Percentiles rank a stretch among this genome's conserved stretches.
These are phyloP conservation scores for Talaromyces rugulosus DNA, from an alignment of 2,329 filamentous ascomycete genomes.

Conservation along the genomic window DNA sequence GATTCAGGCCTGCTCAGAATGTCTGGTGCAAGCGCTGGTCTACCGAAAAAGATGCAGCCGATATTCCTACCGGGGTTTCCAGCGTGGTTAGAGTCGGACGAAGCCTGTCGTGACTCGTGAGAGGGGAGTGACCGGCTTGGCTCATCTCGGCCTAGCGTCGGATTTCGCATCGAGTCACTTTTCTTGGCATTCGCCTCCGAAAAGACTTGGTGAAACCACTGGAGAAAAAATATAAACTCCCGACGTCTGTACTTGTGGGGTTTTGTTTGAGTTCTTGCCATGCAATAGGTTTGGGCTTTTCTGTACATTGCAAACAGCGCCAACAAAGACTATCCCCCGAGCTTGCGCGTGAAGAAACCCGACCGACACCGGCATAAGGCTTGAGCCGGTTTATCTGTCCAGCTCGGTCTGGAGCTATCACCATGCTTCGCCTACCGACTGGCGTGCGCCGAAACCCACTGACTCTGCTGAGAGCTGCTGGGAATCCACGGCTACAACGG, in stretches of 20 bases:
- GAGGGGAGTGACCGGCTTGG: conserved; percentile 22
- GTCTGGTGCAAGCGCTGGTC: conserved; percentile 12
- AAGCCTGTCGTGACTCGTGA: conserved; percentile 23
- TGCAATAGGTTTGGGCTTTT: not conserved
- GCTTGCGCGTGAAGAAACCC: not conserved
- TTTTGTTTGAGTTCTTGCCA: not conserved
- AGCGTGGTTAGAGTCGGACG: conserved; percentile 17
- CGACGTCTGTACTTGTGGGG: not conserved
- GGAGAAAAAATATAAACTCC: not conserved
- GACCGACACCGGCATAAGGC: not conserved
- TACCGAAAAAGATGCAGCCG: conserved; percentile 21
- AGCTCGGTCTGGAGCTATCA: conserved; percentile 11
- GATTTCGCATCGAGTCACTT: conserved; percentile 11
- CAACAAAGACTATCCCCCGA: not conserved
- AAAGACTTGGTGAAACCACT: not conserved
- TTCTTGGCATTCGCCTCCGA: conserved; percentile 19
- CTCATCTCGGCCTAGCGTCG: conserved; percentile 21
- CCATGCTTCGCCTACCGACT: conserved; percentile 31
- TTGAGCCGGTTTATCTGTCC: not conserved
- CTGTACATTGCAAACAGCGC: not conserved
- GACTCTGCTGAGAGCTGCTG: conserved; percentile 18
- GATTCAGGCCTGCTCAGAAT: conserved; percentile 2
- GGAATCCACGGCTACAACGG: conserved; percentile 18
- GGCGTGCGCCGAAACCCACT: conserved; percentile 23
- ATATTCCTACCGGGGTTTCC: conserved; percentile 11